phyloP scores from a whole-genome alignment of 257 asterid genomes.

The Penstemon davidsonii region DNA sequence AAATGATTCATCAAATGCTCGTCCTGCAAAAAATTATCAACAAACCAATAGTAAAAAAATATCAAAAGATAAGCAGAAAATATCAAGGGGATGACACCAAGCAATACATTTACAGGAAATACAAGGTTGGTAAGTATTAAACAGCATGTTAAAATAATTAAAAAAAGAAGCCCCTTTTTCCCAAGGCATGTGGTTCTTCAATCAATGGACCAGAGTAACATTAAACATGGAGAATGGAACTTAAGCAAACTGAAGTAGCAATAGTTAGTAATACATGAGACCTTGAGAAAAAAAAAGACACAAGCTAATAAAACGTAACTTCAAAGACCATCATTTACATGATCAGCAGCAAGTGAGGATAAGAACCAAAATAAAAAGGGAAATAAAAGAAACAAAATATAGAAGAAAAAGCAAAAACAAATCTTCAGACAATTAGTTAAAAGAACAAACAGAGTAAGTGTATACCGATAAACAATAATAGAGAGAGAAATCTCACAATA shows the following conservation, averaged over 20 bases:
- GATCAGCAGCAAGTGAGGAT: conserved; percentile 14
- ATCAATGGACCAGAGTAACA: neutral
- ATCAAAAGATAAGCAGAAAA: conserved; percentile 9
- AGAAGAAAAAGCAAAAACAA: conserved; percentile 5
- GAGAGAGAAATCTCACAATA: neutral
- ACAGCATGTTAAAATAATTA: conserved; percentile 14
- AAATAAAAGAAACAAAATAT: neutral
- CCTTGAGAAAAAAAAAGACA: conserved; percentile 7
- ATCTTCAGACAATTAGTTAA: neutral
- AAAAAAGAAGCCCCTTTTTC: neutral
- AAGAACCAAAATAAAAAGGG: neutral
- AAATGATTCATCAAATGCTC: conserved; percentile 84
- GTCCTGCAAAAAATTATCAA: conserved; percentile 64
- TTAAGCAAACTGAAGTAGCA: conserved; percentile 12
- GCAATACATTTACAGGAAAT: neutral
- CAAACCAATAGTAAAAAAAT: conserved; percentile 8
- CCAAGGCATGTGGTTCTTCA: neutral
- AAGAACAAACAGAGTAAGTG: neutral
- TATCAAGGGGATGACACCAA: conserved; percentile 9
- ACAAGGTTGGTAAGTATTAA: neutral
- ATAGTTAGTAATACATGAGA: too few species aligned
- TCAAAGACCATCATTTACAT: conserved; percentile 5
- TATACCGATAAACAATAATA: neutral
- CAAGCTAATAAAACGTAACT: neutral
- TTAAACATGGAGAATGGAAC: neutral